Evolutionary conservation across 192 early-diverging fungal species (phyloP).

Genomic region (Thamnidium elegans): DNA sequence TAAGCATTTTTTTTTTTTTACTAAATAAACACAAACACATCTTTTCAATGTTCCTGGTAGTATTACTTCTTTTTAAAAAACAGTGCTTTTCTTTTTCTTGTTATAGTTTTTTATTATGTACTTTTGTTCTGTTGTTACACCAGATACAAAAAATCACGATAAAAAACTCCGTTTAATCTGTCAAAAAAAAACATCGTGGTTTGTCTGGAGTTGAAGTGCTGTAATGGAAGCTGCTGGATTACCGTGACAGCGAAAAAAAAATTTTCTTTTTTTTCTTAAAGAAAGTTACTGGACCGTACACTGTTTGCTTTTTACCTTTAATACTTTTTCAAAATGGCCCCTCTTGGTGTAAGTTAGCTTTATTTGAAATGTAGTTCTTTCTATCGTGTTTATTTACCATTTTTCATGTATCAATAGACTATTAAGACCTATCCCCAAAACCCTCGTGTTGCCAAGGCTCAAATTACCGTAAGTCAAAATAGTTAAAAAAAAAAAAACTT

Average conservation of each 20-base stretch:
- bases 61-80: too few relatives aligned
- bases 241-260: neutral
- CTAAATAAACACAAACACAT: too few relatives aligned
- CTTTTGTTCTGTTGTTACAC: too few relatives aligned
- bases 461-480: conserved; percentile 42
- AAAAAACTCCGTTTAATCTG: too few relatives aligned
- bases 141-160: too few relatives aligned
- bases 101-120: too few relatives aligned
- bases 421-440: conserved; percentile 67
- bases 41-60: too few relatives aligned
- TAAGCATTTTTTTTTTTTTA: too few relatives aligned
- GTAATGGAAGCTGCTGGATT: neutral
- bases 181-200: too few relatives aligned
- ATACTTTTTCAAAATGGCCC: conserved; percentile 16
- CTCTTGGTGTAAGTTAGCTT: conserved; percentile 31
- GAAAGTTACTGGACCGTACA: neutral
- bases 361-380: neutral
- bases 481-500: neutral
- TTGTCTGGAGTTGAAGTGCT: neutral
- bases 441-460: conserved; percentile 63
- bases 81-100: too few relatives aligned
- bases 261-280: neutral
- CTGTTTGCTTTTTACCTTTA: conserved; percentile 18
- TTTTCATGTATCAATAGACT: conserved; percentile 33
- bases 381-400: neutral